Percentiles rank a stretch among this genome's conserved stretches.
Evolutionary conservation across 176 grass and related monocot genomes (phyloP).

Genomic region (Raddia guianensis): DNA sequence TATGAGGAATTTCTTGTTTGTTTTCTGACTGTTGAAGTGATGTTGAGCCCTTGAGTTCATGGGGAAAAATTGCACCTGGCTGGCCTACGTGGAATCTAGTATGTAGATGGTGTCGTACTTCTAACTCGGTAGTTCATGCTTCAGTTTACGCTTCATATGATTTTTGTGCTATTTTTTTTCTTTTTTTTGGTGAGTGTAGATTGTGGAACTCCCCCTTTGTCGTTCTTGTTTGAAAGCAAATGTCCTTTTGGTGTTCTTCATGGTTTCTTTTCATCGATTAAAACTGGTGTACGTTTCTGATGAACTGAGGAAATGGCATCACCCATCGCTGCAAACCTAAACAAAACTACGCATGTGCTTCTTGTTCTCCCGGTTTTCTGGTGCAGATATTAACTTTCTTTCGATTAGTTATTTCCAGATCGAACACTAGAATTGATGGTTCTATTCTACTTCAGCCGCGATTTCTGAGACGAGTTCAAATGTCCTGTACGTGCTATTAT

Average conservation of each 20-base stretch:
- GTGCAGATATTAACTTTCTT: neutral
- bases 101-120: too few species aligned
- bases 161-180: neutral
- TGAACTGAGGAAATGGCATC: too few species aligned
- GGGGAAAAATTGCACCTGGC: too few species aligned
- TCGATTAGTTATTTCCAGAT: neutral
- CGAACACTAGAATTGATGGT: slow-evolving; percentile 4
- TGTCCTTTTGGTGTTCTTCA: too few species aligned
- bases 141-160: neutral
- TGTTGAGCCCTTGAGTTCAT: neutral
- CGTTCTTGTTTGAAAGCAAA: neutral
- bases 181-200: neutral
- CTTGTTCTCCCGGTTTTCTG: neutral
- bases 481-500: neutral
- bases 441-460: neutral
- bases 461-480: neutral
- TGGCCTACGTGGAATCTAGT: too few species aligned
- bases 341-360: neutral
- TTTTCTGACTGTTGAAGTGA: neutral
- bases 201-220: too few species aligned
- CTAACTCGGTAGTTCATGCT: too few species aligned
- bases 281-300: too few species aligned
- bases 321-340: neutral
- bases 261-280: too few species aligned
- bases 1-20: neutral